A percentile compares a stretch with the other conserved stretches of the same genome.
Evolutionary conservation across 2,329 filamentous ascomycete genomes (phyloP).

Genomic region (Penicillium concentricum): DNA sequence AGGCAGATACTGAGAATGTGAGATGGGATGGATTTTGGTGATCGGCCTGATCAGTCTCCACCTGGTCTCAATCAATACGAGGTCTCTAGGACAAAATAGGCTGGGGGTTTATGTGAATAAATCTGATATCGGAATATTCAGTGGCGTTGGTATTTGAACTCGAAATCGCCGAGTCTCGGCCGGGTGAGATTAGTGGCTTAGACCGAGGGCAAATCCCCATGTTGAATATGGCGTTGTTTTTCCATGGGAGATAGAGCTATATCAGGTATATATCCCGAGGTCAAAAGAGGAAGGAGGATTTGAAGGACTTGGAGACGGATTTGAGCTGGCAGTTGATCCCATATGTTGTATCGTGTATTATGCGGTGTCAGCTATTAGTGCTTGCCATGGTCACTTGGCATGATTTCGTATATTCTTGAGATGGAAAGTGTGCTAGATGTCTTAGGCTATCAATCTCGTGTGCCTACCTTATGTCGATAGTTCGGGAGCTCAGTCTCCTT

Average conservation of each 20-base stretch:
- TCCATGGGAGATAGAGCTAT: not conserved
- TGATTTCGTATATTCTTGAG: too few species aligned
- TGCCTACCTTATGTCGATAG: too few species aligned
- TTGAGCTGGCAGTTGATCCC: not conserved
- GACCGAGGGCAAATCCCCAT: not conserved
- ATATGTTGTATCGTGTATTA: not conserved
- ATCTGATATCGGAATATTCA: not conserved
- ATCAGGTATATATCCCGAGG: not conserved
- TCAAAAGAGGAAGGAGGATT: too few species aligned
- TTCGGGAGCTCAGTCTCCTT: too few species aligned
- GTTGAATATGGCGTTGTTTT: not conserved
- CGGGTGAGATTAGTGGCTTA: slow-evolving; percentile 3
- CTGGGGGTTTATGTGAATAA: too few species aligned
- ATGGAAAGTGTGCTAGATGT: too few species aligned
- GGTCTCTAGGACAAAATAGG: too few species aligned
- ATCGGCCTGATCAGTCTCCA: not conserved
- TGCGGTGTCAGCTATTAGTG: not conserved
- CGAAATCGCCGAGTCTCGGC: slow-evolving; percentile 11
- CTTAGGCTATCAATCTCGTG: too few species aligned
- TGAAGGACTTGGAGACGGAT: too few species aligned
- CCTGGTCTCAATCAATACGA: too few species aligned
- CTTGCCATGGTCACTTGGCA: not conserved
- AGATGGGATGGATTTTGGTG: not conserved
- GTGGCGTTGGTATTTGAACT: slow-evolving; percentile 3
- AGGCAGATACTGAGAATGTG: not conserved